Conservation (phyloP, 129 eudicot species). For the Arctium minus region DNA sequence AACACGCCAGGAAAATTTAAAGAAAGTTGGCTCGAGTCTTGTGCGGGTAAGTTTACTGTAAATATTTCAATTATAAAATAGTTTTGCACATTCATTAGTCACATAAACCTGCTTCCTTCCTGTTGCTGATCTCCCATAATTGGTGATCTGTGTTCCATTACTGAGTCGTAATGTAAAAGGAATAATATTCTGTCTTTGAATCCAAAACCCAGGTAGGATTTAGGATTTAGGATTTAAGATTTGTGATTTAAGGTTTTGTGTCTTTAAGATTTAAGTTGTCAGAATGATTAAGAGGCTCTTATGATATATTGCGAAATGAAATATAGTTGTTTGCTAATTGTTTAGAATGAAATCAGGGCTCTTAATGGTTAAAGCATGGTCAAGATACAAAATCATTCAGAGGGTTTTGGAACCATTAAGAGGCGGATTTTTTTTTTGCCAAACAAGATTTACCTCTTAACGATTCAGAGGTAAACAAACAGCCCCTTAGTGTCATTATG, state of each 20-base stretch:
- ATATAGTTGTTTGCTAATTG: too few species aligned
- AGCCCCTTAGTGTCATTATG: not conserved
- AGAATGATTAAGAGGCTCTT: too few species aligned
- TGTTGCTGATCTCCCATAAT: not conserved
- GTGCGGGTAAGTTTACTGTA: not conserved
- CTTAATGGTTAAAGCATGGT: too few species aligned
- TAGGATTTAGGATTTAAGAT: not conserved
- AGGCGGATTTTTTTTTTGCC: too few species aligned
- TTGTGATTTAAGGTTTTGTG: too few species aligned
- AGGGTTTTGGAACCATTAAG: too few species aligned
- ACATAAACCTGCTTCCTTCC: not conserved
- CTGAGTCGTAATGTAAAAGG: not conserved
- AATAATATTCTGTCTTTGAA: not conserved
- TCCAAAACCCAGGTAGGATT: not conserved
- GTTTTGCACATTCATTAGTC: not conserved
- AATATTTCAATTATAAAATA: not conserved
- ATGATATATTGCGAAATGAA: too few species aligned
- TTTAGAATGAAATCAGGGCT: too few species aligned
- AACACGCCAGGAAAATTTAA: not conserved
- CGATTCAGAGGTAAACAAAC: too few species aligned
- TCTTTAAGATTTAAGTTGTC: not conserved
- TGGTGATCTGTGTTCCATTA: not conserved
- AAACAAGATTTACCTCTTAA: too few species aligned
- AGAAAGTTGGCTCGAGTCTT: not conserved
- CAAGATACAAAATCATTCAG: too few species aligned